A percentile compares a stretch with the other conserved stretches of the same genome.
phyloP scores from a whole-genome alignment of 2,329 filamentous ascomycete genomes.

The Plenodomus tracheiphilus region DNA sequence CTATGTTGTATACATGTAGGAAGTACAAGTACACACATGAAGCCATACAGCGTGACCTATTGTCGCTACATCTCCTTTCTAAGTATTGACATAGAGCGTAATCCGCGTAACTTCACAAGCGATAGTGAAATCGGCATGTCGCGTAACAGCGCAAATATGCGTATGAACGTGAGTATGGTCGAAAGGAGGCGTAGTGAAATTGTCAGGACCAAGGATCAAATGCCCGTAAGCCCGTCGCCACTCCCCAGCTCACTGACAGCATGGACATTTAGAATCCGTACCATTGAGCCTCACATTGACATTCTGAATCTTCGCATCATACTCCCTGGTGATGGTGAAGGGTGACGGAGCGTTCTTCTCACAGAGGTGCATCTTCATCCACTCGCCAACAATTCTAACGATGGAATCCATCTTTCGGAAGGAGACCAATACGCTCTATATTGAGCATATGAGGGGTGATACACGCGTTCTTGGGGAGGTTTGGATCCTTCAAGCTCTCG shows the following conservation, averaged over 20 bases:
- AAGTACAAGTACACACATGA: no score
- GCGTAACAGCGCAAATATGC: no score
- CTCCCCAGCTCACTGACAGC: background rate
- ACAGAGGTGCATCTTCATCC: background rate
- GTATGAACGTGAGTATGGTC: no score
- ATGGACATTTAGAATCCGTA: background rate
- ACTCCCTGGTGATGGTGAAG: background rate
- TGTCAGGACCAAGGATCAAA: background rate
- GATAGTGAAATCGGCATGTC: no score
- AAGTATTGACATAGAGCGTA: no score
- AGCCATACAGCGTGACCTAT: no score
- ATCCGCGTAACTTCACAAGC: no score
- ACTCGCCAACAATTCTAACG: background rate
- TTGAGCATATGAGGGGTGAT: background rate
- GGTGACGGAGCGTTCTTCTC: conserved; percentile 1
- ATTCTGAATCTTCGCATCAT: background rate
- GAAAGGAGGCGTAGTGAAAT: background rate
- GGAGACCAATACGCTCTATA: background rate
- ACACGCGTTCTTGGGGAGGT: background rate
- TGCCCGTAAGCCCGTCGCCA: background rate
- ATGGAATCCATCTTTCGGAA: conserved; percentile 7
- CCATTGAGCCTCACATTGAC: background rate
- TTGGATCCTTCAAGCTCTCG: background rate
- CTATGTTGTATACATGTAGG: no score
- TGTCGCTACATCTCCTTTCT: no score